A percentile compares a stretch with the other conserved stretches of the same genome.
These are phyloP conservation scores for Phoenix dactylifera DNA, from an alignment of 176 grass and related monocot genomes.

Conservation along the genomic window DNA sequence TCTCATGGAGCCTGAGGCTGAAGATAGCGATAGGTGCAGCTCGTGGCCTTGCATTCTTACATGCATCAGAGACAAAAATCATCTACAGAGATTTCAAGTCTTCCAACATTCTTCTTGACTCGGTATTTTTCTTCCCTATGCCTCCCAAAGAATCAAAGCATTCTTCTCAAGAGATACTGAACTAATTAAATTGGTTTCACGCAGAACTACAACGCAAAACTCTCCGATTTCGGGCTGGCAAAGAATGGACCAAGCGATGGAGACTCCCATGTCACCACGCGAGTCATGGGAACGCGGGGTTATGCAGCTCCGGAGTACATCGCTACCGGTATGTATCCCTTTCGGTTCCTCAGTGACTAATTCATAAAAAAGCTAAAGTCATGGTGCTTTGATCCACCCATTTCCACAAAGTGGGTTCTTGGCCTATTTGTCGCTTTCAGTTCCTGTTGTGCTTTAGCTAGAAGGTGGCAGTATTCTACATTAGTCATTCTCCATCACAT, in stretches of 20 bases:
- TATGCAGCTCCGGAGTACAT: constrained; percentile 97
- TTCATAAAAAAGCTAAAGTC: too few relatives aligned
- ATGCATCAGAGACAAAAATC: constrained; percentile 31
- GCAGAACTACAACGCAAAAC: constrained; percentile 60
- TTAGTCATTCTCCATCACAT: too few relatives aligned
- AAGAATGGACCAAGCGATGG: constrained; percentile 66
- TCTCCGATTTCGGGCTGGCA: constrained; percentile 89
- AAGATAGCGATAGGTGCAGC: constrained; percentile 46
- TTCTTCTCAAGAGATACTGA: not conserved
- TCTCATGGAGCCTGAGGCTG: constrained; percentile 32
- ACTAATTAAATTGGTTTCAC: not conserved
- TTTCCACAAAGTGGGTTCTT: too few relatives aligned
- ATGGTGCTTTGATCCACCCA: too few relatives aligned
- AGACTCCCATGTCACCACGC: constrained; percentile 58
- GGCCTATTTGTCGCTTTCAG: too few relatives aligned
- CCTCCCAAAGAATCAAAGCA: not conserved
- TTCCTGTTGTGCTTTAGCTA: too few relatives aligned
- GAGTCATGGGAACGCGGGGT: constrained; percentile 76
- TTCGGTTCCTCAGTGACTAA: too few relatives aligned
- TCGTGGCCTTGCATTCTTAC: constrained; percentile 40
- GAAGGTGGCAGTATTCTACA: too few relatives aligned
- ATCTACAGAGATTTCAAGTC: constrained; percentile 50
- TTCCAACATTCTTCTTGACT: constrained; percentile 44
- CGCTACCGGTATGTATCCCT: constrained; percentile 44
- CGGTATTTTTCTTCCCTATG: constrained; percentile 10